Conservation (phyloP, 495 filamentous ascomycete species). For the Hypomontagnella monticulosa region DNA sequence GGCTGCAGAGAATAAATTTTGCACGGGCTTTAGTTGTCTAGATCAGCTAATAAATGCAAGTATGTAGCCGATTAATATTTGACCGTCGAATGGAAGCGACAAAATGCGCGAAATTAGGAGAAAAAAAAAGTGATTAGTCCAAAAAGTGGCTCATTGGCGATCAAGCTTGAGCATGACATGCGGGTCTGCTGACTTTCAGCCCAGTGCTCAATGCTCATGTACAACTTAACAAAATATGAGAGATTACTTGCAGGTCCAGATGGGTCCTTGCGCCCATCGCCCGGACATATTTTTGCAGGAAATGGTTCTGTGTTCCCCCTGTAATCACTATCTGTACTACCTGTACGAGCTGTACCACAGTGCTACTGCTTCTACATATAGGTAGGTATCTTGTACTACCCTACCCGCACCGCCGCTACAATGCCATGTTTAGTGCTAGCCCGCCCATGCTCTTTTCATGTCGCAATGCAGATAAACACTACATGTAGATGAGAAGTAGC, state of each 20-base stretch:
- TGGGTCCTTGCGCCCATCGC: constrained; percentile 12
- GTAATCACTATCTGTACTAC: constrained; percentile 11
- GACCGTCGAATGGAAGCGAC: constrained; percentile 11
- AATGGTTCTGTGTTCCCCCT: constrained; percentile 31
- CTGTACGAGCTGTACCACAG: not conserved
- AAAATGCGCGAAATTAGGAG: constrained; percentile 26
- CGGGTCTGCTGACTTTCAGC: constrained; percentile 35
- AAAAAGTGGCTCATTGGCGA: constrained; percentile 24
- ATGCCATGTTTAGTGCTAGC: no score
- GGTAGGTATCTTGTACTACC: no score
- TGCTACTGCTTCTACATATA: no score
- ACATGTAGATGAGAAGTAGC: constrained; percentile 27
- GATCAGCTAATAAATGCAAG: constrained; percentile 22
- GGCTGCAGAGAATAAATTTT: constrained; percentile 31
- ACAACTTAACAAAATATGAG: constrained; percentile 32
- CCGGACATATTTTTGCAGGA: constrained; percentile 33
- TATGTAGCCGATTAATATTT: constrained; percentile 22
- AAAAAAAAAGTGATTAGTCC: constrained; percentile 23
- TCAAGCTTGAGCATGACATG: constrained; percentile 34
- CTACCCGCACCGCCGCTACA: no score
- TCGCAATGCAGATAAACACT: constrained; percentile 29
- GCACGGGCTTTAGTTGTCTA: constrained; percentile 13
- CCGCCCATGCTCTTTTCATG: not conserved
- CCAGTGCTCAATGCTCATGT: constrained; percentile 37
- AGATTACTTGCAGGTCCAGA: constrained; percentile 46